phyloP scores from a whole-genome alignment of 2,329 filamentous ascomycete species.

The Fusarium liriodendri region DNA sequence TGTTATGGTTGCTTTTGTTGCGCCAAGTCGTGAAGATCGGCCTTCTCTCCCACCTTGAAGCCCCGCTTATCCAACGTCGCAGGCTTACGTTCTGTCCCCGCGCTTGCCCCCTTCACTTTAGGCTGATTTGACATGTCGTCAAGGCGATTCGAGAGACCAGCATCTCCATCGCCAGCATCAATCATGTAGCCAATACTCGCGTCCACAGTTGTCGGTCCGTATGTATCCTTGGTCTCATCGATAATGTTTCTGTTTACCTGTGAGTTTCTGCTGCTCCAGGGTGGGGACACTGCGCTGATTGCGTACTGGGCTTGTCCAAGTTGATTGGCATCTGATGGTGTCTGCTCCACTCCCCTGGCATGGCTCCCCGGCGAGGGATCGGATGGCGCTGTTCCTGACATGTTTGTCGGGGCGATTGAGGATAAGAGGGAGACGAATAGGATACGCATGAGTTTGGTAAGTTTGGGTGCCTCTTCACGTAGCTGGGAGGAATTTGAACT shows the following conservation, averaged over 20 bases:
- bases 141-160: neutral
- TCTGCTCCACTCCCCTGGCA: conserved; percentile 3
- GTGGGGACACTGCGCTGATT: neutral
- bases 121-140: conserved; percentile 1
- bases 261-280: neutral
- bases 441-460: neutral
- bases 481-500: neutral
- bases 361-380: conserved; percentile 9
- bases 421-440: neutral
- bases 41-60: conserved; percentile 16
- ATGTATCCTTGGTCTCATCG: conserved; percentile 15
- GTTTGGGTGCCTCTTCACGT: neutral
- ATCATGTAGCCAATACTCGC: conserved; percentile 12
- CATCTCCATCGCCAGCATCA: neutral
- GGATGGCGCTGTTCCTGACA: conserved; percentile 24
- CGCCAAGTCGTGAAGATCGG: conserved; percentile 9
- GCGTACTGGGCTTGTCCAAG: conserved; percentile 19
- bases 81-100: neutral
- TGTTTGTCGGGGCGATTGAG: neutral
- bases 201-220: conserved; percentile 2
- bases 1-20: conserved; percentile 13
- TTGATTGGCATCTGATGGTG: conserved; percentile 5
- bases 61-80: neutral
- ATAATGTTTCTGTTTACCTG: neutral
- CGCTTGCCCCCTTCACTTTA: neutral